Percentiles rank a stretch among this genome's conserved stretches.
These are phyloP conservation scores for Sechiopsis laciniata DNA, from an alignment of 306 rosid species.

Conservation along the genomic window DNA sequence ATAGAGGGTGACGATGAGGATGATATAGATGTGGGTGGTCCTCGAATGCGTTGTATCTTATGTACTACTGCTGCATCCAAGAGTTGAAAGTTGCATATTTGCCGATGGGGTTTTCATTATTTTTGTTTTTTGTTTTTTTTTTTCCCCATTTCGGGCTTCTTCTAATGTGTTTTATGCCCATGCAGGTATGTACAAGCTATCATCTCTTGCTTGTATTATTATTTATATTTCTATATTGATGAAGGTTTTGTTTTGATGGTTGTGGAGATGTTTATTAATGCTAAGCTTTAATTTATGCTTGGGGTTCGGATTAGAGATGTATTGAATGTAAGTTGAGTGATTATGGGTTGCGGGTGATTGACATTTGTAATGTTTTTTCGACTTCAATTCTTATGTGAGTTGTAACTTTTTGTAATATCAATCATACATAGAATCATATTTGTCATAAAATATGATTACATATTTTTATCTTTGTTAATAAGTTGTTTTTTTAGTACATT, in stretches of 20 bases:
- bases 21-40: conserved; percentile 35
- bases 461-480: background rate
- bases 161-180: background rate
- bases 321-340: background rate
- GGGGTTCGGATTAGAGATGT: background rate
- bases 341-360: conserved; percentile 24
- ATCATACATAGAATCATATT: background rate
- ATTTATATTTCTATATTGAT: background rate
- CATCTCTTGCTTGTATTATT: conserved; percentile 2
- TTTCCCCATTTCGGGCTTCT: background rate
- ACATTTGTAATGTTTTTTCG: too few relatives aligned
- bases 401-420: background rate
- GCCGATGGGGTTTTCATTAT: background rate
- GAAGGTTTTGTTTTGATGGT: conserved; percentile 11
- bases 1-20: conserved; percentile 44
- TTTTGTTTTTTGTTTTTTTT: background rate
- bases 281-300: background rate
- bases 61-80: conserved; percentile 86
- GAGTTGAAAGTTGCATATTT: conserved; percentile 29
- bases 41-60: conserved; percentile 83
- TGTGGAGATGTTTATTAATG: background rate
- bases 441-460: background rate
- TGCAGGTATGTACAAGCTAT: background rate
- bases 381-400: too few relatives aligned
- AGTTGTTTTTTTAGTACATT: background rate